Base-by-base conservation (phyloP, 768 basidiomycete genomes). In the Collybiopsis luxurians region DNA sequence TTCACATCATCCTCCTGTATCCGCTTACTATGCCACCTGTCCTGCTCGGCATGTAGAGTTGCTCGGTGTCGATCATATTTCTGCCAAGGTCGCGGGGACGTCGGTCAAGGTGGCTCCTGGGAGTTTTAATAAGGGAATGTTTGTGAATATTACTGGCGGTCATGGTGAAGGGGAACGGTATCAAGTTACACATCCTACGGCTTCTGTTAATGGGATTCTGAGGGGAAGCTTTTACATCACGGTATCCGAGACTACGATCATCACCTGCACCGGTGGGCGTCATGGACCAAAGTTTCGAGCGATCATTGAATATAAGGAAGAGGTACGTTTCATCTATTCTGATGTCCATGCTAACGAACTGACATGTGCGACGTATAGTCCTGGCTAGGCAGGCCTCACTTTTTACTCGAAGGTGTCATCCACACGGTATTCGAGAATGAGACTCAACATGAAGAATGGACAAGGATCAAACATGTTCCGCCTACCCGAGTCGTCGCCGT, bases 1-100 rank as follows among this genome's bases (percentile, higher is more conserved):
- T 46, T 97, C 92, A 1, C 97, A 99, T 72, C 97, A 99, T 65
- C 97, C 97, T 0, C 97, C 97, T 2, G 84, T 98, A 28, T 96
- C 93, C 1, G 86, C 90, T 0, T 96, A 86, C 66, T 86, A 85
- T 60, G 92, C 89, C 6, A 60, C 74, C 3, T 95, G 92, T 69
- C 92, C 95, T 0, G 74, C 83, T 40, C 82, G 85, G 24, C 81
- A 82, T 28, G 66, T 95, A 40, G 86, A 90, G 60, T 77, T 90
- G 67, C 73, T 72, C 17, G 96, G 95, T 3, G 78, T 94, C 56
- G 96, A 99, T 74, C 96, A 99, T 73, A 95, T 99, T 61, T 80
- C 87, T 1, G 97, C 95, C 15, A 92, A 89, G 69, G 87, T 98
- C 1, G 90, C 92, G 11, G 93, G 94, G 17, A 94, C 94, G 40